Percentiles rank a stretch among this genome's conserved stretches.
Evolutionary conservation across 2,329 filamentous ascomycete species (phyloP).

Genomic region (Verticillium isaacii): DNA sequence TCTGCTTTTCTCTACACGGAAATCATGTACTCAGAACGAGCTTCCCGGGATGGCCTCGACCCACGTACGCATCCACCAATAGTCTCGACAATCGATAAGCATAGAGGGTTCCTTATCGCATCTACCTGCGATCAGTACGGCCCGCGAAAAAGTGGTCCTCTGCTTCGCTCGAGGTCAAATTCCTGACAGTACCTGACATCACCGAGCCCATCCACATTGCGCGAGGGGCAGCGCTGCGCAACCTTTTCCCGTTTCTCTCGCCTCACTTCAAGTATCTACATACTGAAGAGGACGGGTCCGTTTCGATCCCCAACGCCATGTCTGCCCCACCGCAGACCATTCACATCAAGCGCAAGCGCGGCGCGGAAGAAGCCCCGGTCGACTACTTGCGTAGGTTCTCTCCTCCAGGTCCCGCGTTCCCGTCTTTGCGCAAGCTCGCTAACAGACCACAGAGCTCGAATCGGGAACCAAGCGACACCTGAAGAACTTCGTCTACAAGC

Average conservation of each 20-base stretch:
- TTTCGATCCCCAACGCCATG: conserved; percentile 28
- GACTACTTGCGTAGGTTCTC: conserved; percentile 46
- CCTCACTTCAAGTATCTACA: neutral
- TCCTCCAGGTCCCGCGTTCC: neutral
- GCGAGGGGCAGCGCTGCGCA: neutral
- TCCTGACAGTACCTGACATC: neutral
- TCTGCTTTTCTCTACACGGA: neutral
- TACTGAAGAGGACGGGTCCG: neutral
- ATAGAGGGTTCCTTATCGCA: neutral
- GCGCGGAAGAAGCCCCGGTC: conserved; percentile 46
- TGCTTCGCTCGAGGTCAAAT: neutral
- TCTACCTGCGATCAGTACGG: neutral
- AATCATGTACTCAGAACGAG: neutral
- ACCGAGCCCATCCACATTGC: neutral
- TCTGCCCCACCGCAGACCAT: conserved; percentile 55
- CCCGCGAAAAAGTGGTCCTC: neutral
- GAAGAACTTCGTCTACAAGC: conserved; percentile 52
- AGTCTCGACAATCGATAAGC: neutral
- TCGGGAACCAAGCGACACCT: conserved; percentile 47
- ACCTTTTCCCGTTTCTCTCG: neutral
- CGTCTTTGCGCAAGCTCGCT: neutral
- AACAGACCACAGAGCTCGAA: conserved; percentile 40
- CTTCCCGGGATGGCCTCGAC: too few species aligned
- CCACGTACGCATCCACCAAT: neutral
- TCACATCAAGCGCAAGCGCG: conserved; percentile 57